These are phyloP conservation scores for Aotearoamyces nothofagi DNA, from an alignment of 2,329 filamentous ascomycete species.

Conservation along the genomic window DNA sequence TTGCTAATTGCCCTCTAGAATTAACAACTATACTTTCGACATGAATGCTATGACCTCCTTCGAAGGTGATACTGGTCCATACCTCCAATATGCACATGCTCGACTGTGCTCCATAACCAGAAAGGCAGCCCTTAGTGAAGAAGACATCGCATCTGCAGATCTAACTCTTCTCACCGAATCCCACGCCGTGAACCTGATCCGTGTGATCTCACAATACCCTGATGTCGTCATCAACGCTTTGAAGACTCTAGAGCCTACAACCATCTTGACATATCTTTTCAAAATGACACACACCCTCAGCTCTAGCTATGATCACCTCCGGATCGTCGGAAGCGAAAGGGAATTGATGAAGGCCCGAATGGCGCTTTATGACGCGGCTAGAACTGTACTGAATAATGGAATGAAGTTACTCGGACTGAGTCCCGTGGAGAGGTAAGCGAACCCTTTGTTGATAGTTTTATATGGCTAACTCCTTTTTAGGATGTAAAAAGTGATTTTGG, in stretches of 20 bases:
- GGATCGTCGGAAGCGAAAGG: slow-evolving; percentile 65
- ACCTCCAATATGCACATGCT: slow-evolving; percentile 71
- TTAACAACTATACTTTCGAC: slow-evolving; percentile 59
- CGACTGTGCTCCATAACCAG: slow-evolving; percentile 52
- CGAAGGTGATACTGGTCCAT: slow-evolving; percentile 73
- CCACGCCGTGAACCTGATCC: slow-evolving; percentile 58
- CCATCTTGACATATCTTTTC: slow-evolving; percentile 57
- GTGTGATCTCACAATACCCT: slow-evolving; percentile 70
- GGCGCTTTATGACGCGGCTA: slow-evolving; percentile 63
- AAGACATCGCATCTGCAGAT: slow-evolving; percentile 48
- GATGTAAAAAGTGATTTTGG: no score
- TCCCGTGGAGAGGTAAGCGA: slow-evolving; percentile 47
- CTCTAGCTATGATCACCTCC: slow-evolving; percentile 67
- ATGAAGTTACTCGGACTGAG: slow-evolving; percentile 69
- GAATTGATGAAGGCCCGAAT: slow-evolving; percentile 57
- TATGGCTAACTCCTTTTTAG: no score
- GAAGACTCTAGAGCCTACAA: slow-evolving; percentile 65
- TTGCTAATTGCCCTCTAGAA: slow-evolving; percentile 19
- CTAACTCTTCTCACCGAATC: slow-evolving; percentile 53
- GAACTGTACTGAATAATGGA: slow-evolving; percentile 65
- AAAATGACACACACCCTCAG: slow-evolving; percentile 74
- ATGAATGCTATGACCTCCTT: slow-evolving; percentile 72
- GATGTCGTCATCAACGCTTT: slow-evolving; percentile 74
- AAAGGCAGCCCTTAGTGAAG: slow-evolving; percentile 33
- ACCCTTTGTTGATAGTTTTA: neutral